Evolutionary conservation across 495 filamentous ascomycete species (phyloP).

Genomic region (Penicilliopsis zonata): DNA sequence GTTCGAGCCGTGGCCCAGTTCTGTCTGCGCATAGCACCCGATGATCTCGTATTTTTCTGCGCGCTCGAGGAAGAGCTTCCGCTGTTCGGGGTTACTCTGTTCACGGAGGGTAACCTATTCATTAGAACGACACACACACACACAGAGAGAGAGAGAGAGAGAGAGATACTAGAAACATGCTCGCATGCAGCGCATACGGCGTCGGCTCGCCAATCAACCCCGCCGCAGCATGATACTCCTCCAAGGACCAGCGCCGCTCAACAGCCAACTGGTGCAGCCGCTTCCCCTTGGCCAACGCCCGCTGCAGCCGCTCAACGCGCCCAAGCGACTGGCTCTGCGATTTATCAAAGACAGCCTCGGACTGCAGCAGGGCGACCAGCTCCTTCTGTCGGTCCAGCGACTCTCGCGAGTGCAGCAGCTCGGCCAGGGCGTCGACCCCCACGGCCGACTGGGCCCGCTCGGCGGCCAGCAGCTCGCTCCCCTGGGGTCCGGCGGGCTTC

Average conservation of each 20-base stretch:
- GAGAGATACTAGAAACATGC: slow-evolving; percentile 49
- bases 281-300: slow-evolving; percentile 50
- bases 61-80: slow-evolving; percentile 51
- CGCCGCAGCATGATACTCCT: slow-evolving; percentile 47
- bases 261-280: slow-evolving; percentile 50
- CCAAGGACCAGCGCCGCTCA: slow-evolving; percentile 47
- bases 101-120: slow-evolving; percentile 49
- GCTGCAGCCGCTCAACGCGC: slow-evolving; percentile 50
- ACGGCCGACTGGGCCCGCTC: slow-evolving; percentile 50
- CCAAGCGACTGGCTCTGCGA: slow-evolving; percentile 55
- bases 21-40: slow-evolving; percentile 69
- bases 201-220: slow-evolving; percentile 53
- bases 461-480: slow-evolving; percentile 42
- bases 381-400: slow-evolving; percentile 37
- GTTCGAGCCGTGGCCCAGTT: slow-evolving; percentile 64
- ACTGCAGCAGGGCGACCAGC: slow-evolving; percentile 42
- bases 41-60: slow-evolving; percentile 54
- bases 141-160: background rate
- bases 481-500: slow-evolving; percentile 48
- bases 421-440: slow-evolving; percentile 44
- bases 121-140: background rate
- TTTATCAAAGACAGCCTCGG: slow-evolving; percentile 56
- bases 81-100: slow-evolving; percentile 59
- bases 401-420: slow-evolving; percentile 49
- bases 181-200: slow-evolving; percentile 55